These are phyloP conservation scores for Phytophthora sansomeana DNA, from an alignment of 352 stramenopile species.

Conservation along the genomic window DNA sequence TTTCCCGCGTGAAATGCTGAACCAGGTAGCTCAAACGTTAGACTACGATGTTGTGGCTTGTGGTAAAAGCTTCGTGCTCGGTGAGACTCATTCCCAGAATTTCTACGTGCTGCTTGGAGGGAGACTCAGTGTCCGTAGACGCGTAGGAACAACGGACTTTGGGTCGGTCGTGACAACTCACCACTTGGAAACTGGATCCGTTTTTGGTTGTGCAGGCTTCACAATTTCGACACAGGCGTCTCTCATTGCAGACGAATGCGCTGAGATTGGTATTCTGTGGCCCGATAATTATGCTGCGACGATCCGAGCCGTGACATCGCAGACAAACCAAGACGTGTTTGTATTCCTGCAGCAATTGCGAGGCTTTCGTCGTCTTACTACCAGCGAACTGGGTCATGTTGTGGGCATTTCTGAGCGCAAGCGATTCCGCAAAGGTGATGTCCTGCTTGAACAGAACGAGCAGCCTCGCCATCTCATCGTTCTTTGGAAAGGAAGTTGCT, in stretches of 20 bases:
- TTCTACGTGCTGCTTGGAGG: constrained; percentile 75
- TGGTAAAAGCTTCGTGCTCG: constrained; percentile 64
- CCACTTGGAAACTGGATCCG: constrained; percentile 59
- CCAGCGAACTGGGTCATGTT: constrained; percentile 70
- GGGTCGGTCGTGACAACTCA: constrained; percentile 70
- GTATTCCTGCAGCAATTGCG: constrained; percentile 74
- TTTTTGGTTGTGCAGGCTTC: constrained; percentile 71
- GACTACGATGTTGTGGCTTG: constrained; percentile 78
- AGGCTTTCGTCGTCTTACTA: constrained; percentile 65
- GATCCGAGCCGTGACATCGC: constrained; percentile 62
- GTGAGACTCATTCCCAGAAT: constrained; percentile 64
- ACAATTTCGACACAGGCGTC: constrained; percentile 51
- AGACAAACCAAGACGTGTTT: constrained; percentile 73
- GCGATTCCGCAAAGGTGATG: constrained; percentile 71
- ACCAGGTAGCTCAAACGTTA: constrained; percentile 50
- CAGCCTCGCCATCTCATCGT: constrained; percentile 59
- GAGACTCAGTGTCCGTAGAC: constrained; percentile 62
- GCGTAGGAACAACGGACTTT: constrained; percentile 61
- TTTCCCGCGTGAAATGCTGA: constrained; percentile 55
- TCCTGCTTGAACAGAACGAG: constrained; percentile 72
- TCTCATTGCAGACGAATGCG: constrained; percentile 72
- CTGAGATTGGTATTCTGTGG: constrained; percentile 74
- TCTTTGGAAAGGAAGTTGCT: constrained; percentile 71
- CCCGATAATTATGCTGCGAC: constrained; percentile 61
- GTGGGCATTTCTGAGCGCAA: constrained; percentile 79